Conservation (phyloP, 805 yeast species). For the Candida peoriensis region DNA sequence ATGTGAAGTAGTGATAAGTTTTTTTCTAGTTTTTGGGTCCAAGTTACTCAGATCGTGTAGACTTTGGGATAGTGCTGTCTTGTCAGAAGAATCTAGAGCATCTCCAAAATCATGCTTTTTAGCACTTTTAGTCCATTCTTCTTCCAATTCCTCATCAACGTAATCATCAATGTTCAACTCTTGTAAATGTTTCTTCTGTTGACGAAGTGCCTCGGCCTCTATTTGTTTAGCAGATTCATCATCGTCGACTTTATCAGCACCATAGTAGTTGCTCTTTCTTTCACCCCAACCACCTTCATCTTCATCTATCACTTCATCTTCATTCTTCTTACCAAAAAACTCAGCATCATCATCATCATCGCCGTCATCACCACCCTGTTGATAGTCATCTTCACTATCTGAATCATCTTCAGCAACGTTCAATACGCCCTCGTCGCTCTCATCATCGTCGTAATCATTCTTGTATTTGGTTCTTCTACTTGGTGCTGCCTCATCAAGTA, state of each 20-base stretch:
- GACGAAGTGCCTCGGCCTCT: constrained; percentile 82
- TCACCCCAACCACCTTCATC: constrained; percentile 45
- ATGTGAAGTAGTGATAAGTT: constrained; percentile 53
- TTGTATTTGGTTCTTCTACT: constrained; percentile 26
- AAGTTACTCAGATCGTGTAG: constrained; percentile 42
- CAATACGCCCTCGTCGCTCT: constrained; percentile 46
- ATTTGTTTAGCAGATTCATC: constrained; percentile 73
- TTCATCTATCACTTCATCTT: constrained; percentile 26
- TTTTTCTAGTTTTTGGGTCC: constrained; percentile 47
- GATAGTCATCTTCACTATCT: constrained; percentile 43
- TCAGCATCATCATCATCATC: constrained; percentile 27
- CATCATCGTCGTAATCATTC: constrained; percentile 38
- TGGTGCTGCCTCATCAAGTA: constrained; percentile 53
- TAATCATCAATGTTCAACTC: constrained; percentile 73
- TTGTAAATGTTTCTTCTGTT: constrained; percentile 74
- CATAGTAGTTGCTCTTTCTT: constrained; percentile 40
- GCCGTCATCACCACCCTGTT: constrained; percentile 38
- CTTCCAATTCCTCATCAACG: constrained; percentile 71
- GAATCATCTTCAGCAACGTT: constrained; percentile 43
- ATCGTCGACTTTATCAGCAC: constrained; percentile 50
- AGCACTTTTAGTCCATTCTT: constrained; percentile 70
- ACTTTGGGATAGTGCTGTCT: constrained; percentile 29
- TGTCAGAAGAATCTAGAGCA: constrained; percentile 10
- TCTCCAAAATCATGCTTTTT: constrained; percentile 40
- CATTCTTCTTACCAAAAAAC: constrained; percentile 28